phyloP scores from a whole-genome alignment of 805 yeast species.

The Kodamaea kakaduensis region DNA sequence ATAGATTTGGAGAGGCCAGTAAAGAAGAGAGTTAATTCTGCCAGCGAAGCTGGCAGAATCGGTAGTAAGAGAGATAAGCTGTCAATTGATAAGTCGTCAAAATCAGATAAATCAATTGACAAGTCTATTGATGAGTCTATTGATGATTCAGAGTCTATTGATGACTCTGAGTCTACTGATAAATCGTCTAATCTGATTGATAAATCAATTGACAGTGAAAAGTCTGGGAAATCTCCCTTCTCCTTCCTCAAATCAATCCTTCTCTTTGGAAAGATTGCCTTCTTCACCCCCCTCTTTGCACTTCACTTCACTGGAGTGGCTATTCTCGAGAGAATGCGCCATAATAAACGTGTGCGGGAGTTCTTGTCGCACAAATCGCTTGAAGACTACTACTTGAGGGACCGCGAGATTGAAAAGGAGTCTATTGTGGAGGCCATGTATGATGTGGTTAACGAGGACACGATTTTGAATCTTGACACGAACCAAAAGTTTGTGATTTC shows the following conservation, averaged over 20 bases:
- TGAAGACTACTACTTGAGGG: constrained; percentile 18
- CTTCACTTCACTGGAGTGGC: constrained; percentile 49
- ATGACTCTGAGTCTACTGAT: no score
- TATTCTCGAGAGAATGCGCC: constrained; percentile 32
- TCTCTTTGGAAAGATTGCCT: not conserved
- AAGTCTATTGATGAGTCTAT: no score
- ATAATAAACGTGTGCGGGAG: constrained; percentile 23
- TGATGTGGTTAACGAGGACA: constrained; percentile 44
- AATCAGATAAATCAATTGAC: no score
- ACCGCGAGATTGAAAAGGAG: constrained; percentile 40
- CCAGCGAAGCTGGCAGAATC: no score
- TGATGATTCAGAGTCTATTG: no score
- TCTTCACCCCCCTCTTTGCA: constrained; percentile 63
- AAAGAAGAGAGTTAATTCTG: no score
- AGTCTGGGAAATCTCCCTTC: not conserved
- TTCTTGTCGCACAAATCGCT: constrained; percentile 33
- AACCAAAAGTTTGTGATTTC: constrained; percentile 51
- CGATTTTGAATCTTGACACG: constrained; percentile 30
- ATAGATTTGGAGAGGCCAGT: constrained; percentile 49
- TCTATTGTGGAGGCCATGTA: constrained; percentile 60
- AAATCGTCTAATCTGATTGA: no score
- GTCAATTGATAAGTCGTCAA: no score
- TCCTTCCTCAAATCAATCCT: not conserved
- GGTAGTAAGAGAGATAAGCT: no score
- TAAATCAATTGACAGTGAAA: not conserved